These are phyloP conservation scores for Hypsizygus marmoreus DNA, from an alignment of 768 basidiomycete genomes.

Conservation along the genomic window DNA sequence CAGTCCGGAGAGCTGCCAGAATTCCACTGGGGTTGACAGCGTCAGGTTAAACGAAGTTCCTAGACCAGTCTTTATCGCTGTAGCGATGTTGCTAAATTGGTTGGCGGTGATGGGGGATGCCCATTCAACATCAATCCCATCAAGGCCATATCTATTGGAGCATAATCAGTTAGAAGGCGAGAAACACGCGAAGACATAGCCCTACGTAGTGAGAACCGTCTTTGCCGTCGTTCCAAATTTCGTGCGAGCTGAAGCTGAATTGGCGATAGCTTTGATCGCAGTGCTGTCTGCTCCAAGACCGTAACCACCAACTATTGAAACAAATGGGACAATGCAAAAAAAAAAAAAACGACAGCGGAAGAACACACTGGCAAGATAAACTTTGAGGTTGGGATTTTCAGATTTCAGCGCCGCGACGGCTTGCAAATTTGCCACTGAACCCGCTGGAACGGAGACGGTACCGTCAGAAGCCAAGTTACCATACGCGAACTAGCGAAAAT, in stretches of 20 bases:
- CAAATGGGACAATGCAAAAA: background rate
- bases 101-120: constrained; percentile 1
- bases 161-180: background rate
- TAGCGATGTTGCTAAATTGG: constrained; percentile 9
- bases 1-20: constrained; percentile 14
- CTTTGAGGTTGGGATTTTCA: background rate
- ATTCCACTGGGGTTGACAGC: constrained; percentile 10
- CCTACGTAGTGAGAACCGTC: constrained; percentile 6
- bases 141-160: constrained; percentile 1
- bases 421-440: background rate
- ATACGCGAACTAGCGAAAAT: background rate
- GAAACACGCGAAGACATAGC: background rate
- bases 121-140: constrained; percentile 12
- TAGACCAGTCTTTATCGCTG: constrained; percentile 3
- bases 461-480: background rate
- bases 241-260: constrained; percentile 4
- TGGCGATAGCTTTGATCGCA: constrained; percentile 5
- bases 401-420: background rate
- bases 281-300: constrained; percentile 8
- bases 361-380: background rate
- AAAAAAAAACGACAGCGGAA: too few species aligned
- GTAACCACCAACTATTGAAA: constrained; percentile 8
- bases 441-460: constrained; percentile 1
- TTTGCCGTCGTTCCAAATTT: constrained; percentile 6
- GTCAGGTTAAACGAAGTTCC: constrained; percentile 4